phyloP scores from a whole-genome alignment of 495 filamentous ascomycete species.

The Hypoxylon fuscum region DNA sequence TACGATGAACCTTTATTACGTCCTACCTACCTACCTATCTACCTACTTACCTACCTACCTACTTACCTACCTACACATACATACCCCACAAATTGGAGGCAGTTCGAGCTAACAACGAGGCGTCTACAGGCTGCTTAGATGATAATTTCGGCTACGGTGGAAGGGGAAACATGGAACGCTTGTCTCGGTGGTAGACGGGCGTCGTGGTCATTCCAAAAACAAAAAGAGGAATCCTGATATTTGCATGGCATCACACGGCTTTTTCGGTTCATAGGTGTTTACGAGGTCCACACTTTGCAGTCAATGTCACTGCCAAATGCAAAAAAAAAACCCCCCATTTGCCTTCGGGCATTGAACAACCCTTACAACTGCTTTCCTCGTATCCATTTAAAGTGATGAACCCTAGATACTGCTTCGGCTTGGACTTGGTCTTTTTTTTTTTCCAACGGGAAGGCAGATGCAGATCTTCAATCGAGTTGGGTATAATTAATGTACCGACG shows the following conservation, averaged over 20 bases:
- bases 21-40: not conserved
- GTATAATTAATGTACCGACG: too few species aligned
- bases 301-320: conserved; percentile 49
- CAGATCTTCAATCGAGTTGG: too few species aligned
- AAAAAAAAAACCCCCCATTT: conserved; percentile 41
- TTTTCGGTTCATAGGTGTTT: conserved; percentile 52
- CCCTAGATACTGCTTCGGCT: too few species aligned
- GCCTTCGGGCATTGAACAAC: conserved; percentile 44
- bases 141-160: conserved; percentile 25
- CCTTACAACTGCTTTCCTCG: not conserved
- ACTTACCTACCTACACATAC: too few species aligned
- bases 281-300: conserved; percentile 48
- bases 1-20: conserved; percentile 53
- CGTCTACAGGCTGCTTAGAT: conserved; percentile 40
- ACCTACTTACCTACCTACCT: too few species aligned
- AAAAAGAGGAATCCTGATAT: conserved; percentile 47
- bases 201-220: conserved; percentile 47
- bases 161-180: conserved; percentile 37
- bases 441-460: too few species aligned
- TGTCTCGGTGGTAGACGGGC: conserved; percentile 34
- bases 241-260: conserved; percentile 51
- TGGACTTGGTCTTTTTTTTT: too few species aligned
- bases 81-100: not conserved
- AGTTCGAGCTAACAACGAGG: conserved; percentile 14
- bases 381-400: not conserved